Evolutionary conservation across 2,329 filamentous ascomycete genomes (phyloP), one percentile per base, ranked within the genome.

Genomic region (Aureobasidium leucospermi): DNA sequence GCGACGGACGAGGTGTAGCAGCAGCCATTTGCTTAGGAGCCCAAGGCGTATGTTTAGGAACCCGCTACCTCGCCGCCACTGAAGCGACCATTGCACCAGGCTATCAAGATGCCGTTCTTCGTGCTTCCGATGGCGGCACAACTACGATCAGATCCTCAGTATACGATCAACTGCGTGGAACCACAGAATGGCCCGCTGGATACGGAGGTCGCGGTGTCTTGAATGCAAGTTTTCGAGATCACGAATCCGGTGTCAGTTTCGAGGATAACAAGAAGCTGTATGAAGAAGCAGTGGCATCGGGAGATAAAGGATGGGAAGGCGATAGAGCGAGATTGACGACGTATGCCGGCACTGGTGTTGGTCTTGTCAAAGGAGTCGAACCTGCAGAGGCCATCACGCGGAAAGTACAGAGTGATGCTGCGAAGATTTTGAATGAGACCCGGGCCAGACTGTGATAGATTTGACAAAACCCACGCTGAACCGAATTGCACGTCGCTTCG

Each of bases 311-410:
- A 52, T 79, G 79, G 75, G 62, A 66, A 47, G 81, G 81, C 16
- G 71, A 70, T 0, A 67, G 76, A 23, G 81, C 78, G 3, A 76
- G 83, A 63, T 74, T 85, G 73, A 83, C 81, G 5, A 81, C 81
- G 10, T 87, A 85, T 74, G 83, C 82, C 5, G 85, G 84, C 2
- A 81, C 80, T 31, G 83, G 77, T 0, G 79, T 87, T 16, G 84
- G 85, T 0, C 69, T 87, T 62, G 75, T 87, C 1, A 79, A 69
- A 47, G 69, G 76, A 52, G 73, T 81, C 2, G 73, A 75, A 63
- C 65, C 72, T 8, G 83, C 81, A 2, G 74, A 67, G 10, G 76
- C 81, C 7, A 84, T 87, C 66, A 76, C 83, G 8, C 68, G 68
- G 43, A 75, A 79, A 53, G 68, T 78, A 5, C 71, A 78, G 46